phyloP scores from a whole-genome alignment of 768 basidiomycete genomes.

The Suillus alpinus region DNA sequence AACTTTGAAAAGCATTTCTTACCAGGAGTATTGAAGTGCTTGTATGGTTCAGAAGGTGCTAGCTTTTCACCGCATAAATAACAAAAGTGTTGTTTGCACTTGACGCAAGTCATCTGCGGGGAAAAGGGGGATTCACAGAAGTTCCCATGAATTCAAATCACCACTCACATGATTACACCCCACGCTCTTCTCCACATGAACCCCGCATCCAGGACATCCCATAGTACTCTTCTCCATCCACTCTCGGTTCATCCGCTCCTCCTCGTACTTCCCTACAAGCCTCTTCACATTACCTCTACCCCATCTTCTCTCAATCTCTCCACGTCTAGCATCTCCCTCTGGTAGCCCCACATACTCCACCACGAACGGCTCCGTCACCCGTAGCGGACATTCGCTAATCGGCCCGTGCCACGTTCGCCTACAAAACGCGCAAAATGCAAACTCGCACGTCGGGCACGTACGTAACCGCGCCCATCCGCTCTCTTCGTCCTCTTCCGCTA shows the following conservation, averaged over 20 bases:
- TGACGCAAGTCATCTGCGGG: slow-evolving; percentile 72
- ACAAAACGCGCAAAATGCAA: slow-evolving; percentile 83
- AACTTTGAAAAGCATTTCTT: slow-evolving; percentile 59
- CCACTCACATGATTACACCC: slow-evolving; percentile 87
- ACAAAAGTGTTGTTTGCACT: slow-evolving; percentile 77
- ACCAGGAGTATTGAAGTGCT: slow-evolving; percentile 60
- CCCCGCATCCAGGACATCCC: slow-evolving; percentile 69
- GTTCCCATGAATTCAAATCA: background rate
- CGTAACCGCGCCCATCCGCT: slow-evolving; percentile 72
- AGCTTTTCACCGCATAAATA: slow-evolving; percentile 70
- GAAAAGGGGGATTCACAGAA: background rate
- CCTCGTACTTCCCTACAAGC: slow-evolving; percentile 61
- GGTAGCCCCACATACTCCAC: slow-evolving; percentile 61
- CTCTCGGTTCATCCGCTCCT: slow-evolving; percentile 70
- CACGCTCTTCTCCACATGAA: slow-evolving; percentile 69
- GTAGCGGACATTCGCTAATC: slow-evolving; percentile 65
- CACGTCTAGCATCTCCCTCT: slow-evolving; percentile 49
- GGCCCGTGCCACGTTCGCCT: slow-evolving; percentile 87
- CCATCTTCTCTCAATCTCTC: slow-evolving; percentile 56
- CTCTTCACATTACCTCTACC: slow-evolving; percentile 59
- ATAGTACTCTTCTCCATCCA: slow-evolving; percentile 73
- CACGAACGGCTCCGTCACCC: slow-evolving; percentile 62
- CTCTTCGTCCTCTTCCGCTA: slow-evolving; percentile 44
- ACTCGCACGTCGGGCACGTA: slow-evolving; percentile 66
- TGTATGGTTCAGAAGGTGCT: slow-evolving; percentile 51